Evolutionary conservation across 768 basidiomycete species (phyloP), one percentile per base, ranked within the genome.

Genomic region (Pleurotus platypus): DNA sequence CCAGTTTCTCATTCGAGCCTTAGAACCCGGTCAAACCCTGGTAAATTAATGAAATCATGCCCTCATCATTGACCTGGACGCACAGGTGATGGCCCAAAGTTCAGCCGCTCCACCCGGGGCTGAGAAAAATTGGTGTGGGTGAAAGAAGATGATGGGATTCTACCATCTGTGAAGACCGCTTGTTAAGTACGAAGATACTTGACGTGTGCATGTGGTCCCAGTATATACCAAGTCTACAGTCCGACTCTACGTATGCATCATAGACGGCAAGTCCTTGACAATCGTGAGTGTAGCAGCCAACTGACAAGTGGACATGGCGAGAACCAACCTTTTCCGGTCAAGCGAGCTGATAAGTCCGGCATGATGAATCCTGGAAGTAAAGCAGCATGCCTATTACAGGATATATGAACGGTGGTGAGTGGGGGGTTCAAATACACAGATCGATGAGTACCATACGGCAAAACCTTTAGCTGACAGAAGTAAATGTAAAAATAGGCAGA

Each of bases 331-430:
- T 40, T 39, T 39, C 18, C 37, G 42, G 51, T 40, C 42, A 43
- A n/a, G 39, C 51, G 27, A 30, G 20, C 49, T 50, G 49, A 35
- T 50, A 27, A 13, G 18, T 20, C 22, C 18, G 39, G 51, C 20
- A 54, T 54, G 20, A 42, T 40, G 20, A 54, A 40, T 54, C 51
- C 51, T 39, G 51, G 51, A 54, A 54, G 51, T 54, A 54, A 54
- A 38, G 22, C 24, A 38, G 51, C 26, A 54, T 54, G 20, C 13
- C 39, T 43, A 54, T 42, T 50, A 50, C 15, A 30, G 49, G 42
- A n/a, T 45, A 22, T 45, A 35, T 35, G n/a, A n/a, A 45, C 30
- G 9, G 37, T 50, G 27, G 49, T 27, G 15, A 15, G n/a, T 12
- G 15, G 49, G 20, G 20, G 20, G 30, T 50, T 35, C 49, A 27